Evolutionary conservation across 2,329 filamentous ascomycete species (phyloP).

Genomic region (Dactylellina haptotyla): DNA sequence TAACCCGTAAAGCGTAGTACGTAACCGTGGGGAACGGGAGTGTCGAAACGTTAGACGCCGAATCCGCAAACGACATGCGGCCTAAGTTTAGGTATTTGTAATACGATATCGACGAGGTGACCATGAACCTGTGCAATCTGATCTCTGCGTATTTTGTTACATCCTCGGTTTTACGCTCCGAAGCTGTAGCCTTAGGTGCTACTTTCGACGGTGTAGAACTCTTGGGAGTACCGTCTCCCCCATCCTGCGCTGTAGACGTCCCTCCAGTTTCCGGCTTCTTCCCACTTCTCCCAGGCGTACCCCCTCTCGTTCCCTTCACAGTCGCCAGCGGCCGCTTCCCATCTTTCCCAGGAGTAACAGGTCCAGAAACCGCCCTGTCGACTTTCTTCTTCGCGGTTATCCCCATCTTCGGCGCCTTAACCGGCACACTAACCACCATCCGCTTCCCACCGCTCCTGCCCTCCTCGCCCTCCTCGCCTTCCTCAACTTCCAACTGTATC

Average conservation of each 20-base stretch:
- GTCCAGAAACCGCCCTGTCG: background rate
- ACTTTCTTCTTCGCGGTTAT: background rate
- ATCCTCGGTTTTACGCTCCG: background rate
- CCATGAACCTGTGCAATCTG: slow-evolving; percentile 25
- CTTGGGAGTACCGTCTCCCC: background rate
- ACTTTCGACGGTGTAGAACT: background rate
- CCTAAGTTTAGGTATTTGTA: slow-evolving; percentile 38
- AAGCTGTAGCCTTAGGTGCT: background rate
- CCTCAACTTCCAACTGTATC: slow-evolving; percentile 43
- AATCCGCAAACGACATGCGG: slow-evolving; percentile 27
- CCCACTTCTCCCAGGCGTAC: background rate
- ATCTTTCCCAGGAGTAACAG: background rate
- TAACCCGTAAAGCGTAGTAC: slow-evolving; percentile 25
- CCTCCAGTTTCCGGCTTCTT: background rate
- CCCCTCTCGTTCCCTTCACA: background rate
- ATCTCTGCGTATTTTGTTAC: slow-evolving; percentile 31
- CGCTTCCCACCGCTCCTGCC: background rate
- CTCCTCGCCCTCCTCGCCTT: too few species aligned
- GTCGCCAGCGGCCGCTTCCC: background rate
- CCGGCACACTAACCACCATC: slow-evolving; percentile 8
- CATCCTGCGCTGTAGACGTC: background rate
- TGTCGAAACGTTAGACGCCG: slow-evolving; percentile 22
- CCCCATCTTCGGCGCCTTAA: slow-evolving; percentile 12
- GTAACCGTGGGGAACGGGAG: slow-evolving; percentile 41
- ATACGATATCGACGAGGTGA: slow-evolving; percentile 35